Base-by-base conservation (phyloP, 768 basidiomycete species). In the Mycena belliarum region DNA sequence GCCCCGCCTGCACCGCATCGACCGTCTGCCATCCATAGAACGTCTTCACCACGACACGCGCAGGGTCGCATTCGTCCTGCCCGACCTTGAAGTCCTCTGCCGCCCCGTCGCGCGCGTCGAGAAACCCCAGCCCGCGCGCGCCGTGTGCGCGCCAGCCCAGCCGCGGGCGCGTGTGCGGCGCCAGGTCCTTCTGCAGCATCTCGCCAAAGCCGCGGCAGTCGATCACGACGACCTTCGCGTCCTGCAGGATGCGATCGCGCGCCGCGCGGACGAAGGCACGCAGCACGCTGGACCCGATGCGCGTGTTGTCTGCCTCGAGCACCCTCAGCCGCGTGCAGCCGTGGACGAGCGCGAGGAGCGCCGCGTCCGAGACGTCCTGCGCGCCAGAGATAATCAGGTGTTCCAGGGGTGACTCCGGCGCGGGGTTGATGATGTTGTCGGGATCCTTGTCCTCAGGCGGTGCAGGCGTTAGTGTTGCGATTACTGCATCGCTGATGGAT, bases 11-110 rank as follows among this genome's bases (percentile, higher is more conserved):
- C 46, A 93, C 91, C 0, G 85, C 83, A 68, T 93, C 92, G 35
- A 94, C 91, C 11, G 82, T 88, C 76, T 93, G 89, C 89, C 89
- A 92, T 47, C 87, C 85, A 70, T 89, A 88, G 70, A 93, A 95
- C 24, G 88, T 85, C 81, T 93, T 93, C 63, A 94, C 68, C 49
- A 91, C 87, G 24, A 93, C 86, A 24, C 86, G 76, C 66, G 66
- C 72, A 65, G 81, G 79, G 61, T 93, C 91, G 66, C 91, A 91
- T 70, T 95, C 93, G 70, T 92, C 88, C 73, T 91, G 86, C 43
- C 87, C 88, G 10, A 84, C 72, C 69, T 82, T 84, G 55, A 89
- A 71, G 35, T 83, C 82, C 60, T 89, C 87, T 7, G 76, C 75
- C 63, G 80, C 78, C 25, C 77, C 80, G 67, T 93, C 91, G 63